phyloP scores from a whole-genome alignment of 2,329 filamentous ascomycete species.

The Hypoxylon sp. region DNA sequence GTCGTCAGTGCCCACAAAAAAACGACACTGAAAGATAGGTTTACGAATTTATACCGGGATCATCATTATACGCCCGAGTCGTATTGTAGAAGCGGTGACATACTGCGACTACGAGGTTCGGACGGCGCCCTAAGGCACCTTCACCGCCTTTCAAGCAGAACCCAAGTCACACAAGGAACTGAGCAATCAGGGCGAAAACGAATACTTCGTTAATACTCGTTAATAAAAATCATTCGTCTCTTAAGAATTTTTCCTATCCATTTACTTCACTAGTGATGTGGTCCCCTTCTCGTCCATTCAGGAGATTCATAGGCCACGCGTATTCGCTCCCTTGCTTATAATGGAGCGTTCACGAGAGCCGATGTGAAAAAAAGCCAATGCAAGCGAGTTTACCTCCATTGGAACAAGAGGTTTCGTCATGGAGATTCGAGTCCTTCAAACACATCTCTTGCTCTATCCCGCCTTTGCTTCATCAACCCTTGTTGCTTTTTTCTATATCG shows the following conservation, averaged over 20 bases:
- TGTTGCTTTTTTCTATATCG: slow-evolving; percentile 38
- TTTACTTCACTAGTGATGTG: slow-evolving; percentile 38
- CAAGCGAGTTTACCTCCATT: slow-evolving; percentile 30
- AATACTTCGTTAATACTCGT: too few relatives aligned
- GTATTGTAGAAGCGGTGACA: slow-evolving; percentile 25
- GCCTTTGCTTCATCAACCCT: slow-evolving; percentile 27
- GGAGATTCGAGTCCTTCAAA: slow-evolving; percentile 19
- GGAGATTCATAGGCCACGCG: slow-evolving; percentile 11
- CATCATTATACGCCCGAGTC: slow-evolving; percentile 19
- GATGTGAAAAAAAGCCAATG: slow-evolving; percentile 27
- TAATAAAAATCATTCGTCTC: slow-evolving; percentile 38
- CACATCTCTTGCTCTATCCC: slow-evolving; percentile 25
- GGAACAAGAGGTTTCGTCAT: slow-evolving; percentile 16
- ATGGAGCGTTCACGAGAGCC: slow-evolving; percentile 22
- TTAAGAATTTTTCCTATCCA: slow-evolving; percentile 42
- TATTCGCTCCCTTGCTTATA: slow-evolving; percentile 35
- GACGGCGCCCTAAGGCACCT: not conserved
- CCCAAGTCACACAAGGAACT: slow-evolving; percentile 21
- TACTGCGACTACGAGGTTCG: slow-evolving; percentile 3
- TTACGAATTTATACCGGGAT: slow-evolving; percentile 15
- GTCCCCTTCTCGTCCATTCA: slow-evolving; percentile 14
- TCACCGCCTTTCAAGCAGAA: slow-evolving; percentile 37
- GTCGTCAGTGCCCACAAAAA: slow-evolving; percentile 18
- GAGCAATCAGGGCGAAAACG: not conserved
- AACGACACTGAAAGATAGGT: slow-evolving; percentile 12